Evolutionary conservation across 2,329 filamentous ascomycete genomes (phyloP).

Genomic region (Lithohypha guttulata): DNA sequence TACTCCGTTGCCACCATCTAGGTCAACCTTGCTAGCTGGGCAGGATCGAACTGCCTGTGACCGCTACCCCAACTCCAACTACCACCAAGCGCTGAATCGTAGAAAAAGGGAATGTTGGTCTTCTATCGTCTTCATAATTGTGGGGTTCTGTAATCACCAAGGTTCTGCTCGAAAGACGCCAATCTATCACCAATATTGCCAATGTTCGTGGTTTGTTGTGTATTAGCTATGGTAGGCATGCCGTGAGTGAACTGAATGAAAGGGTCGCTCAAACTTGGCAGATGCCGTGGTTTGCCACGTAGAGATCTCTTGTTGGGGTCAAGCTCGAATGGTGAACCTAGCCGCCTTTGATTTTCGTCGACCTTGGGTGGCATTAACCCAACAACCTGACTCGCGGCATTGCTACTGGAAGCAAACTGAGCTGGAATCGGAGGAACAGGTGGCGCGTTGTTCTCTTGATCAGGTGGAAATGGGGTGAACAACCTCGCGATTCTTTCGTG

Average conservation of each 20-base stretch:
- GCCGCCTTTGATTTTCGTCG: constrained; percentile 32
- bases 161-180: constrained; percentile 7
- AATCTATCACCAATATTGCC: constrained; percentile 8
- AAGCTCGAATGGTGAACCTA: constrained; percentile 39
- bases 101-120: too few species aligned
- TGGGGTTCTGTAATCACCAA: not conserved
- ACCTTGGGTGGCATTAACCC: constrained; percentile 26
- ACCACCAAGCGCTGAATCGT: too few species aligned
- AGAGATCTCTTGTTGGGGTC: constrained; percentile 28
- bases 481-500: constrained; percentile 43
- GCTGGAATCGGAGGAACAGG: constrained; percentile 16
- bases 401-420: constrained; percentile 14
- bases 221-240: not conserved
- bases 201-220: constrained; percentile 4
- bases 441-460: constrained; percentile 15
- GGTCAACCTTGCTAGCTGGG: too few species aligned
- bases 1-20: too few species aligned
- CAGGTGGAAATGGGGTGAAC: constrained; percentile 40
- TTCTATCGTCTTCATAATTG: constrained; percentile 5
- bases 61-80: too few species aligned
- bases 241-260: constrained; percentile 26
- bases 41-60: too few species aligned
- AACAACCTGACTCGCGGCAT: constrained; percentile 16
- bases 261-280: constrained; percentile 34
- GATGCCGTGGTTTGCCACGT: constrained; percentile 29